Conservation (phyloP, 805 yeast species). For the Zygosaccharomyces bailii region DNA sequence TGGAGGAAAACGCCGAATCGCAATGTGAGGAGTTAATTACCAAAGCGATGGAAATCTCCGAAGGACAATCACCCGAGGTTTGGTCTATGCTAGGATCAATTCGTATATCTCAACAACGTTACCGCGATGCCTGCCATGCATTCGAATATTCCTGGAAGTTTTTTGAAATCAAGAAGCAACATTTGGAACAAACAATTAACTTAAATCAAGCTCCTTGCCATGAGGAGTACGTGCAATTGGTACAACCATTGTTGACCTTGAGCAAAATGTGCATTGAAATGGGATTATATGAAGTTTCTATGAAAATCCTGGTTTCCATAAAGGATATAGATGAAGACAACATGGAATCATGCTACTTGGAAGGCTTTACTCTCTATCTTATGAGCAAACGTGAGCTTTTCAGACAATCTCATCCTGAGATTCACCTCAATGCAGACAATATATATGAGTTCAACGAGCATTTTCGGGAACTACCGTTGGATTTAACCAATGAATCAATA, state of each 20-base stretch:
- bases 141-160: constrained; percentile 68
- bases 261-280: constrained; percentile 76
- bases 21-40: constrained; percentile 71
- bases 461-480: constrained; percentile 38
- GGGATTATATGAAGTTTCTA: constrained; percentile 63
- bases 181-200: constrained; percentile 46
- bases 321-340: constrained; percentile 83
- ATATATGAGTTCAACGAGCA: constrained; percentile 35
- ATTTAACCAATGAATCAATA: constrained; percentile 36
- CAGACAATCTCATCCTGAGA: constrained; percentile 22
- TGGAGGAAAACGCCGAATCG: constrained; percentile 84
- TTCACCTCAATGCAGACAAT: constrained; percentile 27
- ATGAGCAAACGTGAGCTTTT: constrained; percentile 37
- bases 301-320: constrained; percentile 58
- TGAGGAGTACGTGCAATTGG: constrained; percentile 56
- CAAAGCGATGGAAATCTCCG: constrained; percentile 59
- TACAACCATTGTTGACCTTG: constrained; percentile 71
- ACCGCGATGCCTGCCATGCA: constrained; percentile 68
- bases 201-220: constrained; percentile 21
- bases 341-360: constrained; percentile 77
- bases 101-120: constrained; percentile 79
- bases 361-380: constrained; percentile 69
- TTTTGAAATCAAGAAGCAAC: constrained; percentile 50
- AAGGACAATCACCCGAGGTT: constrained; percentile 63
- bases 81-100: constrained; percentile 82